Evolutionary conservation across 2,329 filamentous ascomycete genomes (phyloP).

Genomic region (Nemania diffusa): DNA sequence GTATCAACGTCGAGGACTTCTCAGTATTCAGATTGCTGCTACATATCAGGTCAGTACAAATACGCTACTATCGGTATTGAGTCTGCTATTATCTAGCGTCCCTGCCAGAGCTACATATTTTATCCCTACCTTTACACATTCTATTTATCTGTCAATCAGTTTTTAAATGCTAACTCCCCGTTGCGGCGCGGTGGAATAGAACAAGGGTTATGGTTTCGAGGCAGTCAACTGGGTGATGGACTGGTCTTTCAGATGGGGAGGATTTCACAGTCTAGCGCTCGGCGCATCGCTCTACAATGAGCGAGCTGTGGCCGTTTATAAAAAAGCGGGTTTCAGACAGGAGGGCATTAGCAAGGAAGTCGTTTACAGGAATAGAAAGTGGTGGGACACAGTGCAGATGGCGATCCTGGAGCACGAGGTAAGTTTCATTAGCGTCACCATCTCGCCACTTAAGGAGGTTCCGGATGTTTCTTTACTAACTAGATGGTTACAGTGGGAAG

Average conservation of each 20-base stretch:
- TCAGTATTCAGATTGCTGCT: constrained; percentile 21
- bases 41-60: constrained; percentile 23
- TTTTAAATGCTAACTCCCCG: constrained; percentile 41
- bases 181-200: constrained; percentile 44
- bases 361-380: constrained; percentile 57
- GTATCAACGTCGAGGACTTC: constrained; percentile 27
- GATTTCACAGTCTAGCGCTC: constrained; percentile 57
- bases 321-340: constrained; percentile 56
- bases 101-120: background rate
- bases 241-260: constrained; percentile 58
- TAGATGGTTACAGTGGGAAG: constrained; percentile 44
- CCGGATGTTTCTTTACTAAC: background rate
- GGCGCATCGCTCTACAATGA: constrained; percentile 55
- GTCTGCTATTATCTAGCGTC: background rate
- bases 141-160: background rate
- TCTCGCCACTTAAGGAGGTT: background rate
- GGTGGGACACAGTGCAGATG: constrained; percentile 50
- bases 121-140: background rate
- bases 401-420: constrained; percentile 53
- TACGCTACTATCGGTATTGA: background rate
- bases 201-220: constrained; percentile 58
- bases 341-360: constrained; percentile 57
- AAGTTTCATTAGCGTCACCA: background rate
- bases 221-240: constrained; percentile 59
- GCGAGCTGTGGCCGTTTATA: constrained; percentile 56